Conservation (phyloP, 805 yeast genomes). For the Blastobotrys peoriensis region DNA sequence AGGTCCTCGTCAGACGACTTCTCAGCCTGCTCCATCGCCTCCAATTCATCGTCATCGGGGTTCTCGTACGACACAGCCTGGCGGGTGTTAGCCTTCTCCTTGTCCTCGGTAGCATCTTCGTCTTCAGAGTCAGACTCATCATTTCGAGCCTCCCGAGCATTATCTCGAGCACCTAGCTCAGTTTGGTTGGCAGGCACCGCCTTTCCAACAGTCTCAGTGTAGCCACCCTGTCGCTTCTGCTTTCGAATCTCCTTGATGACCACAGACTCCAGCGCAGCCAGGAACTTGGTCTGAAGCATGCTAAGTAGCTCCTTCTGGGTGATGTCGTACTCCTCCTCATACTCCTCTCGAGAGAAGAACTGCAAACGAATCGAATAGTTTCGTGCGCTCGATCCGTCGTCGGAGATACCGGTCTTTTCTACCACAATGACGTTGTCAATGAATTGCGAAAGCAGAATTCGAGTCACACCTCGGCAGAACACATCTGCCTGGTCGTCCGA, state of each 20-base stretch:
- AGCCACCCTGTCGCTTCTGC: slow-evolving; percentile 50
- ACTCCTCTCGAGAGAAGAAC: slow-evolving; percentile 72
- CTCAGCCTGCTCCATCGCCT: slow-evolving; percentile 77
- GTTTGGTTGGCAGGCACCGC: slow-evolving; percentile 28
- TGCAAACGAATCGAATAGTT: slow-evolving; percentile 68
- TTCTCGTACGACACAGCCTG: slow-evolving; percentile 91
- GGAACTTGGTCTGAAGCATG: slow-evolving; percentile 59
- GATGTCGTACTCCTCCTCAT: slow-evolving; percentile 83
- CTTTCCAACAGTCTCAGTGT: slow-evolving; percentile 35
- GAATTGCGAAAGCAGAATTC: slow-evolving; percentile 80
- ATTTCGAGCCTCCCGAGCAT: slow-evolving; percentile 27
- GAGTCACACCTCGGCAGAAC: slow-evolving; percentile 85
- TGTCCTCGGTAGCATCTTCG: slow-evolving; percentile 57
- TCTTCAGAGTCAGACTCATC: slow-evolving; percentile 46
- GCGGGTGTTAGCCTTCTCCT: slow-evolving; percentile 55
- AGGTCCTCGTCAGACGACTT: slow-evolving; percentile 29
- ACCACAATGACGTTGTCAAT: slow-evolving; percentile 79
- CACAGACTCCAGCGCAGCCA: slow-evolving; percentile 62
- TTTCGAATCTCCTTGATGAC: slow-evolving; percentile 77
- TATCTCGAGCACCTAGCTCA: slow-evolving; percentile 57
- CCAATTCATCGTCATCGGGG: slow-evolving; percentile 93
- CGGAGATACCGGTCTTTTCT: slow-evolving; percentile 72
- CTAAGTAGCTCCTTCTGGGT: slow-evolving; percentile 69
- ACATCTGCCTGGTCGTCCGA: slow-evolving; percentile 82
- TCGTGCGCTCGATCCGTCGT: slow-evolving; percentile 47